Evolutionary conservation across 2,329 filamentous ascomycete species (phyloP).

Genomic region (Aureobasidium sp.): DNA sequence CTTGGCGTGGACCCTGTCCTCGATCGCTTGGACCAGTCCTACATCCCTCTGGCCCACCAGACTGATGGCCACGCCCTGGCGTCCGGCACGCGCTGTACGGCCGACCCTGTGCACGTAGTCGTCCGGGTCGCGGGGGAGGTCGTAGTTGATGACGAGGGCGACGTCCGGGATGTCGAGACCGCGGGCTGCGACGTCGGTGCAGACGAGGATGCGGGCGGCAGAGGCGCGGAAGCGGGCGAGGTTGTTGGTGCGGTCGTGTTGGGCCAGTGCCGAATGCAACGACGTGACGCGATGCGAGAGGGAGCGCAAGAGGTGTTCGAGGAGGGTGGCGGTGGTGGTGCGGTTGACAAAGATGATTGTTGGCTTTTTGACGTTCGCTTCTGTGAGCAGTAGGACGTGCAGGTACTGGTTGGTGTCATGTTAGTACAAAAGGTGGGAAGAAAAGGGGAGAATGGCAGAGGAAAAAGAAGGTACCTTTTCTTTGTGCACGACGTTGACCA

Average conservation of each 20-base stretch:
- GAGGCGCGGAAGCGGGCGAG: constrained; percentile 84
- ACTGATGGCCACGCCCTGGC: constrained; percentile 73
- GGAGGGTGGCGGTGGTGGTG: constrained; percentile 76
- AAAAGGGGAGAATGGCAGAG: neutral
- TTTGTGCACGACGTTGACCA: constrained; percentile 84
- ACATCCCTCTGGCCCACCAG: constrained; percentile 92
- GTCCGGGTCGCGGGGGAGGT: constrained; percentile 90
- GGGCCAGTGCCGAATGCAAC: constrained; percentile 78
- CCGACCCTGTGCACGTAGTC: constrained; percentile 97
- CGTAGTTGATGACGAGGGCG: constrained; percentile 85
- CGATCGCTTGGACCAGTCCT: constrained; percentile 81
- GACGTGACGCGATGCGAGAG: constrained; percentile 87
- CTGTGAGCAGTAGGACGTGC: constrained; percentile 78
- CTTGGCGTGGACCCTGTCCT: constrained; percentile 68
- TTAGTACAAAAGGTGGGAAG: neutral
- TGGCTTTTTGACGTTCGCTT: constrained; percentile 65
- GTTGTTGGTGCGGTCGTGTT: constrained; percentile 78
- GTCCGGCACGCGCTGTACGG: constrained; percentile 86
- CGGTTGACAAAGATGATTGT: constrained; percentile 94
- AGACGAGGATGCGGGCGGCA: constrained; percentile 82
- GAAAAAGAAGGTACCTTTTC: constrained; percentile 50
- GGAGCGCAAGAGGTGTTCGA: constrained; percentile 80
- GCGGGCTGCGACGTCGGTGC: constrained; percentile 88
- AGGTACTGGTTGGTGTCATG: constrained; percentile 53
- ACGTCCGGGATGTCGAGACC: constrained; percentile 95